These are phyloP conservation scores for Whalleya microplaca DNA, from an alignment of 2,329 filamentous ascomycete species.

Conservation along the genomic window DNA sequence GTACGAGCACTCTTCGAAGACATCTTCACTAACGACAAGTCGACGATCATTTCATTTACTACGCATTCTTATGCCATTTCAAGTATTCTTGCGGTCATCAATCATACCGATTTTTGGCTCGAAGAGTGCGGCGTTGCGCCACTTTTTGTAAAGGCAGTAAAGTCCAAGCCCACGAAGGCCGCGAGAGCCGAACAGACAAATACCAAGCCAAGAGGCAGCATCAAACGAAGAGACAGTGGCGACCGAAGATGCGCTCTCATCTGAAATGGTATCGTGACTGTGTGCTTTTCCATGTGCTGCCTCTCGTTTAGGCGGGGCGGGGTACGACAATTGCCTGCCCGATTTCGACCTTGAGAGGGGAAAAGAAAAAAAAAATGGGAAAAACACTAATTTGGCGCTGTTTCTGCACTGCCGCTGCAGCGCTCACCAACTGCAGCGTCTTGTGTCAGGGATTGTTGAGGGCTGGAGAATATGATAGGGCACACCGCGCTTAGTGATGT, in stretches of 20 bases:
- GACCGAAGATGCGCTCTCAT: too few relatives aligned
- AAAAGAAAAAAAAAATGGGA: background rate
- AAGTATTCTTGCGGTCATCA: slow-evolving; percentile 8
- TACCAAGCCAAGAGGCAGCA: background rate
- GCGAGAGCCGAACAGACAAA: background rate
- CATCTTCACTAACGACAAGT: slow-evolving; percentile 19
- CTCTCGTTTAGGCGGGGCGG: background rate
- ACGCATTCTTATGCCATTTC: slow-evolving; percentile 26
- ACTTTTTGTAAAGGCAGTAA: slow-evolving; percentile 21
- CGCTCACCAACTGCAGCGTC: background rate
- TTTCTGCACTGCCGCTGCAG: background rate
- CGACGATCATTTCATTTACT: slow-evolving; percentile 19
- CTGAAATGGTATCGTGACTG: background rate
- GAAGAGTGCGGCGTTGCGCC: slow-evolving; percentile 23
- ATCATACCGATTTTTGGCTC: slow-evolving; percentile 11
- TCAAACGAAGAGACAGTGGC: too few relatives aligned
- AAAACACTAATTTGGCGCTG: background rate
- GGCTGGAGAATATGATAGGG: background rate
- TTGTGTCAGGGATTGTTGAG: background rate
- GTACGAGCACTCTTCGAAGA: slow-evolving; percentile 23
- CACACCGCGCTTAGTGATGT: background rate
- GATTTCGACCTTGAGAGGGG: background rate
- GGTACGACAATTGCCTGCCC: background rate
- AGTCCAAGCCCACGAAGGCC: background rate
- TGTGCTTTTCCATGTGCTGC: background rate